These are phyloP conservation scores for Stagonosporopsis rhizophila DNA, from an alignment of 2,329 filamentous ascomycete species.

Conservation along the genomic window DNA sequence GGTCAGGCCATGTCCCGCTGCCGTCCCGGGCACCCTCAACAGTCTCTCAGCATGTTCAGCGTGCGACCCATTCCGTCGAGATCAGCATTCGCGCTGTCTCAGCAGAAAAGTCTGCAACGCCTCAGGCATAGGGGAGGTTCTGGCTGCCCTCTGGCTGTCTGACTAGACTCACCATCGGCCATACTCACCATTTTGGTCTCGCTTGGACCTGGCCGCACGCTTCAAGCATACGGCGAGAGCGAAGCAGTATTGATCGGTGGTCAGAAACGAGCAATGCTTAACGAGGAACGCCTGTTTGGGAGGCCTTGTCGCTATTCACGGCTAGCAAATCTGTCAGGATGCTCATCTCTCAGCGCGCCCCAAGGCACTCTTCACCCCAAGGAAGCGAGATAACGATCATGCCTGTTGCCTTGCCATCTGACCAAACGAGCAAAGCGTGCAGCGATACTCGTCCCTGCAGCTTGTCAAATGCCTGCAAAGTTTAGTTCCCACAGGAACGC, in stretches of 20 bases:
- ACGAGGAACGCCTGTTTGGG: slow-evolving; percentile 37
- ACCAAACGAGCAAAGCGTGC: slow-evolving; percentile 20
- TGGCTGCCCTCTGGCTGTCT: slow-evolving; percentile 24
- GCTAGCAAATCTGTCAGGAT: slow-evolving; percentile 25
- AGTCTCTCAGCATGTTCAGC: slow-evolving; percentile 1
- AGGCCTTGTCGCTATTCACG: slow-evolving; percentile 19
- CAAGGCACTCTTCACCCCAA: slow-evolving; percentile 12
- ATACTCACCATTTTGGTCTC: slow-evolving; percentile 28
- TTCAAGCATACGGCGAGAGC: slow-evolving; percentile 25
- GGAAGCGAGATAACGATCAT: slow-evolving; percentile 37
- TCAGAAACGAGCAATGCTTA: slow-evolving; percentile 16
- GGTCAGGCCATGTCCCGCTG: slow-evolving; percentile 25
- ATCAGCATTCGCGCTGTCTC: slow-evolving; percentile 22
- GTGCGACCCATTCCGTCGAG: slow-evolving; percentile 13
- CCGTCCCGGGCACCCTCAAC: slow-evolving; percentile 20
- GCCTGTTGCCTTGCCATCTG: slow-evolving; percentile 26
- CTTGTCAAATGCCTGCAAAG: slow-evolving; percentile 19
- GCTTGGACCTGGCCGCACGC: slow-evolving; percentile 31
- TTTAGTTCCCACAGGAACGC: slow-evolving; percentile 20
- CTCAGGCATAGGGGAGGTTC: slow-evolving; percentile 17
- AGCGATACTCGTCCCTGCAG: slow-evolving; percentile 14
- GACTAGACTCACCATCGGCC: slow-evolving; percentile 33
- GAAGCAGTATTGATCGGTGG: slow-evolving; percentile 36
- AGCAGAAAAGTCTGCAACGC: slow-evolving; percentile 22
- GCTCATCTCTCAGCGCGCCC: slow-evolving; percentile 16